Percentiles rank a stretch among this genome's conserved stretches.
phyloP scores from a whole-genome alignment of 2,329 filamentous ascomycete species.

The Aspergillus sp. region DNA sequence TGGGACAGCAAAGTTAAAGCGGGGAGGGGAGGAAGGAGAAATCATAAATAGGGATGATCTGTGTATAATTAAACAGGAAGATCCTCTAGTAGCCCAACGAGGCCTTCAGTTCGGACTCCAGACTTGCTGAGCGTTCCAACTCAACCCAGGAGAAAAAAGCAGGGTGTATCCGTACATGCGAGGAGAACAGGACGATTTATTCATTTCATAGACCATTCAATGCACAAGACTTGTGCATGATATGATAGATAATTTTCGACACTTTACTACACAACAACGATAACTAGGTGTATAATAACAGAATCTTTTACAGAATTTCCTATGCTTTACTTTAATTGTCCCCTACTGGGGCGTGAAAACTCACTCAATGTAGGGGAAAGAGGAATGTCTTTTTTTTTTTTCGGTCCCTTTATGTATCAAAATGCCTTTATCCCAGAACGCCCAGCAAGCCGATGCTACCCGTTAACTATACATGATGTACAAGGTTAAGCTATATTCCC shows the following conservation, averaged over 20 bases:
- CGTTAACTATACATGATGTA: conserved; percentile 19
- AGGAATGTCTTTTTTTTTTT: conserved; percentile 5
- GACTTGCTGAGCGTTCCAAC: background rate
- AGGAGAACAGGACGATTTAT: background rate
- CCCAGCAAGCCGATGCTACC: conserved; percentile 4
- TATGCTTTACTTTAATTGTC: background rate
- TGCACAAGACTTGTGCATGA: too few relatives aligned
- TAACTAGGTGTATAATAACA: too few relatives aligned
- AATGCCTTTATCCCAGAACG: conserved; percentile 15
- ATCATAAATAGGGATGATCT: conserved; percentile 9
- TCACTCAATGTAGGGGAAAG: background rate
- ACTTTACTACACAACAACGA: too few relatives aligned
- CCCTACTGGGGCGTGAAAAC: background rate
- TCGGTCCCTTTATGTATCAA: background rate
- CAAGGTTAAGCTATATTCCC: conserved; percentile 65
- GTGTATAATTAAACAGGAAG: conserved; percentile 7
- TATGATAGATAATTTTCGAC: too few relatives aligned
- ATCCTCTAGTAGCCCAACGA: conserved; percentile 3
- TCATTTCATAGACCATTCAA: background rate
- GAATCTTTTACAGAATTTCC: too few relatives aligned
- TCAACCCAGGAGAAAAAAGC: conserved; percentile 4
- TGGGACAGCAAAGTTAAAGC: conserved; percentile 4
- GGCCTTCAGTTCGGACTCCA: background rate
- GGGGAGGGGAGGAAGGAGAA: conserved; percentile 7
- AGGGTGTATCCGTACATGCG: background rate